Conservation (phyloP, 768 basidiomycete genomes). For the Daedalea quercina region DNA sequence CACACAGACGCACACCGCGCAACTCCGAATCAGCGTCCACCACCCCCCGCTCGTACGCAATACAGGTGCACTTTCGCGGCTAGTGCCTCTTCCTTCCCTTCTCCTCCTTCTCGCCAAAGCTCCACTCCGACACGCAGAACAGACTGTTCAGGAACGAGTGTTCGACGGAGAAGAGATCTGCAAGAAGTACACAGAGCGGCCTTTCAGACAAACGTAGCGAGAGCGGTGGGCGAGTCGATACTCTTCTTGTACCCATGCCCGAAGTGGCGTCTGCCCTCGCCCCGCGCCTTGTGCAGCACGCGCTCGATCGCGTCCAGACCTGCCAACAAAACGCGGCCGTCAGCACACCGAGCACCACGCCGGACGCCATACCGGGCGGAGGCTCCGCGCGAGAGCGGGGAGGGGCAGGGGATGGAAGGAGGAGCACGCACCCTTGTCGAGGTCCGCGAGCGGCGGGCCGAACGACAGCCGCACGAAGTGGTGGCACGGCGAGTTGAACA, state of each 20-base stretch:
- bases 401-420: neutral
- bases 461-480: constrained; percentile 86
- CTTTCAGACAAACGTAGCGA: constrained; percentile 10
- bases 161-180: neutral
- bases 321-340: constrained; percentile 19
- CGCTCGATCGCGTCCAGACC: constrained; percentile 83
- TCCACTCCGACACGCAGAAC: neutral
- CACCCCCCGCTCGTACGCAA: neutral
- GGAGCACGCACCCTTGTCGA: constrained; percentile 56
- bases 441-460: constrained; percentile 72
- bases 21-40: neutral
- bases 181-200: neutral
- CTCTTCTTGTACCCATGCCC: constrained; percentile 70
- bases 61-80: neutral
- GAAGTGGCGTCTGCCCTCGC: constrained; percentile 46
- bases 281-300: constrained; percentile 64
- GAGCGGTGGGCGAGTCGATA: constrained; percentile 28
- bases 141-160: neutral
- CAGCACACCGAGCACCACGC: neutral
- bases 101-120: neutral
- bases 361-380: neutral
- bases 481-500: constrained; percentile 88
- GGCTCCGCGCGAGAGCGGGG: neutral
- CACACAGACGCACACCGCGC: no score
- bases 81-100: no score